A percentile compares a stretch with the other conserved stretches of the same genome.
These are phyloP conservation scores for Powellomyces hirtus DNA, from an alignment of 192 early-diverging fungal species.

Conservation along the genomic window DNA sequence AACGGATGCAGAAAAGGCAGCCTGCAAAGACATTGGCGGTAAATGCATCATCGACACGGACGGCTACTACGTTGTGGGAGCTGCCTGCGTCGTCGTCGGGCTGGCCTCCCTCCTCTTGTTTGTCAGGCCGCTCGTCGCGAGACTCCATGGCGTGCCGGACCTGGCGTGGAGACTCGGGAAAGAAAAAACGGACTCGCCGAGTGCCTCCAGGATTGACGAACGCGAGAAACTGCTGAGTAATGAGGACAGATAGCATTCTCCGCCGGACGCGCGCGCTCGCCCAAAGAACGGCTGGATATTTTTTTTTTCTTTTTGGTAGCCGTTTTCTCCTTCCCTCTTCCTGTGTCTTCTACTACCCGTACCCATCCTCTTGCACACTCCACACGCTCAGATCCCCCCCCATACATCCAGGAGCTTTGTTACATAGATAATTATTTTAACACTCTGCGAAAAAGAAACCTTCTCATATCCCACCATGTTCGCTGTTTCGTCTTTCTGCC, in stretches of 20 bases:
- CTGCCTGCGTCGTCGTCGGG: conserved; percentile 70
- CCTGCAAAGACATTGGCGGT: conserved; percentile 66
- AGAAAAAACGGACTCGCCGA: conserved; percentile 28
- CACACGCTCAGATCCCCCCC: too few species aligned
- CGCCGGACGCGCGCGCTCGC: not conserved
- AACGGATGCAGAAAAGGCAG: conserved; percentile 57
- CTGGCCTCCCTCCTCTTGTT: conserved; percentile 31
- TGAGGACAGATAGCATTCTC: not conserved
- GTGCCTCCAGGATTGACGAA: not conserved
- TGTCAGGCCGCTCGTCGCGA: conserved; percentile 30
- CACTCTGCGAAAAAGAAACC: too few species aligned
- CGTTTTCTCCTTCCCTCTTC: not conserved
- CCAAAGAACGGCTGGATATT: not conserved
- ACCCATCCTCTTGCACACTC: not conserved
- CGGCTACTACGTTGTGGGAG: conserved; percentile 84
- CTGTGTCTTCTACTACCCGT: not conserved
- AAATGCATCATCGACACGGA: conserved; percentile 69
- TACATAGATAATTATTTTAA: too few species aligned
- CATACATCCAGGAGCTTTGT: too few species aligned
- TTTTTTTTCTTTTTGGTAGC: not conserved
- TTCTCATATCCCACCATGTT: too few species aligned
- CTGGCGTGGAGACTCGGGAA: conserved; percentile 36
- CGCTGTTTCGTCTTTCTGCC: too few species aligned
- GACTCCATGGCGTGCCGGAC: conserved; percentile 40
- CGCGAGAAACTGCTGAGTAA: not conserved